Base-by-base conservation (phyloP, 805 yeast genomes). In the Ogataea ganodermae region DNA sequence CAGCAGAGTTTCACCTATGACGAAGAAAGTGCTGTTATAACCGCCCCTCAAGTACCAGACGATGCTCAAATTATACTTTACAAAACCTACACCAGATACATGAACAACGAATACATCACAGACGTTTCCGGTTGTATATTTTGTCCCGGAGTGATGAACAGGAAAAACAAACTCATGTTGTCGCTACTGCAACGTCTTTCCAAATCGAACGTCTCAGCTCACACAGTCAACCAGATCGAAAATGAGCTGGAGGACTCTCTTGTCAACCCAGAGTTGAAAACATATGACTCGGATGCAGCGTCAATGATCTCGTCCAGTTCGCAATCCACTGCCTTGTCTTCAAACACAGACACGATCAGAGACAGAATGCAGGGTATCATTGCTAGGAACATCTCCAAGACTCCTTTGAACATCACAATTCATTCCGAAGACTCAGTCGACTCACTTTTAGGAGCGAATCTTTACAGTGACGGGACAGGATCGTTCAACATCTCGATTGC, bases 51-150 rank as follows among this genome's bases (percentile, higher is more conserved):
- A 18, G 66, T 79, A 21, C 86, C 88, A 0, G 63, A 67, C 24
- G 84, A 84, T 53, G 81, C 89, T 24, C 67, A 76, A 14, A 74
- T 89, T n/a, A 64, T 80, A 2, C 65, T 84, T 32, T 83, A 79
- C 55, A 85, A 84, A 18, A 75, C 83, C 3, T 84, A 75, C 62
- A 72, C 82, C 0, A 66, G 79, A 6, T 58, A 51, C 16, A 62
- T 58, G 9, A 64, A 61, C 13, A 59, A 59, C 6, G 72, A 70
- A 43, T 80, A 71, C 52, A 76, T 77, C 32, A 78, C 85, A 1
- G 80, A 81, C 28, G 79, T 91, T 2, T 74, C 87, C 36, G 96
- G 97, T 6, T 80, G 86, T 77, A 68, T 86, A 22, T 75, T 59
- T 44, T 73, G 86, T 35, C 89, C 90, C 0, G 95, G 95, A 1